Base-by-base conservation (phyloP, 2,329 filamentous ascomycete species). In the Fusarium sublunatum region DNA sequence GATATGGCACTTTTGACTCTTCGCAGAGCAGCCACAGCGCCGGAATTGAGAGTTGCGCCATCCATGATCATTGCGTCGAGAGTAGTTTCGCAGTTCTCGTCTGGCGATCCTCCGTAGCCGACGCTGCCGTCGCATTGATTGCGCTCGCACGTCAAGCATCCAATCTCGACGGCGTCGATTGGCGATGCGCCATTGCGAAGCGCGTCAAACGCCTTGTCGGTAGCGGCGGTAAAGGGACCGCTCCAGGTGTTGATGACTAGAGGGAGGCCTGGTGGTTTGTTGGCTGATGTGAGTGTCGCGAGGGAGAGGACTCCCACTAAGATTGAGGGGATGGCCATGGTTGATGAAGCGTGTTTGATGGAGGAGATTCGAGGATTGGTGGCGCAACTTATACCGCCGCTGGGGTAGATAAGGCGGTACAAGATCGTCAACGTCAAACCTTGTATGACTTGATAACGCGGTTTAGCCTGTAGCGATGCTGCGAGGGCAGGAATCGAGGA, bases 1-100 rank as follows among this genome's bases (percentile, higher is more conserved):
- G 77, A 75, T 10, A 84, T 76, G 38, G 82, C 83, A 58, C 82
- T 74, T 35, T 73, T 76, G 19, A 86, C 71, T 34, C 83, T 77
- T 6, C 83, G 78, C 19, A 86, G 72, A 0, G 76, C 80, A 0
- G 82, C 83, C 6, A 86, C 83, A 6, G 83, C 82, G 38, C 83
- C 83, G 1, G 79, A 77, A 13, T 84, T 83, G 74, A 86, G 77
- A n/a, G 76, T 82, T 0, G 71, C 73, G 26, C 83, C 83, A 68
- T 86, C 83, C 79, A 86, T 85, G 70, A 86, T 79, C 76, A 86
- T 78, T n/a, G 83, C 83, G 71, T 86, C 83, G 12, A 86, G 81
- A 1, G 83, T 85, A 4, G 83, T 86, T 74, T 86, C 83, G 73
- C 83, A 86, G 29, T 73, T 70, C 69, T 86, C 83, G 60, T 84